A percentile compares a stretch with the other conserved stretches of the same genome.
Conservation (phyloP, 1,284 basidiomycete species). For the Ustilago trichophora region DNA sequence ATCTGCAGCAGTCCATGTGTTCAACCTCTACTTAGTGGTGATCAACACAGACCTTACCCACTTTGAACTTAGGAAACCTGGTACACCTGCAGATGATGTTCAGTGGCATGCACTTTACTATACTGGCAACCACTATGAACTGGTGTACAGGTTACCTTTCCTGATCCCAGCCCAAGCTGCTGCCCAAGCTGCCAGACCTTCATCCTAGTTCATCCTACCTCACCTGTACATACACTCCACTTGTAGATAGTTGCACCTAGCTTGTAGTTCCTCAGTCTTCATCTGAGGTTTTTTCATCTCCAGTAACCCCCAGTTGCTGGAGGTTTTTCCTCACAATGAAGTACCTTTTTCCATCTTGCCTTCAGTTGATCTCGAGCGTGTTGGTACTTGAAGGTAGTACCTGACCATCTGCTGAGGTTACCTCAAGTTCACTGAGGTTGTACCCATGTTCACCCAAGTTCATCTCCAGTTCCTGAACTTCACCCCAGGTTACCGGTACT, state of each 20-base stretch:
- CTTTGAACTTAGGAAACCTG: not conserved
- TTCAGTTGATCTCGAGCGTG: too few relatives aligned
- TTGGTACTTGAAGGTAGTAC: too few relatives aligned
- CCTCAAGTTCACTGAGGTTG: too few relatives aligned
- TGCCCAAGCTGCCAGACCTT: too few relatives aligned
- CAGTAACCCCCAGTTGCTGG: too few relatives aligned
- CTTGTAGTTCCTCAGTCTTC: not conserved
- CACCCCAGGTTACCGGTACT: too few relatives aligned
- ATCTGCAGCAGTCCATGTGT: not conserved
- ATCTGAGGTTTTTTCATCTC: slow-evolving; percentile 1
- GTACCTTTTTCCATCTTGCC: not conserved
- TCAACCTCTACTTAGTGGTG: not conserved
- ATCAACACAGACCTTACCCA: not conserved
- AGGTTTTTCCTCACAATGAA: slow-evolving; percentile 2
- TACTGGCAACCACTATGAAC: slow-evolving; percentile 2
- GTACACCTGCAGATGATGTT: not conserved
- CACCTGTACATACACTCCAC: not conserved
- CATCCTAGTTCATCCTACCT: not conserved
- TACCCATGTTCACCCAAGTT: too few relatives aligned
- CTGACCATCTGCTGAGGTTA: too few relatives aligned
- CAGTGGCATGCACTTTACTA: not conserved
- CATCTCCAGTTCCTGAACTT: too few relatives aligned
- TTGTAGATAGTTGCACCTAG: not conserved
- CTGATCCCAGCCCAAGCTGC: too few relatives aligned
- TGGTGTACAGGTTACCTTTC: not conserved